Base-by-base conservation (phyloP, 768 basidiomycete genomes). In the Amanita phalloides region DNA sequence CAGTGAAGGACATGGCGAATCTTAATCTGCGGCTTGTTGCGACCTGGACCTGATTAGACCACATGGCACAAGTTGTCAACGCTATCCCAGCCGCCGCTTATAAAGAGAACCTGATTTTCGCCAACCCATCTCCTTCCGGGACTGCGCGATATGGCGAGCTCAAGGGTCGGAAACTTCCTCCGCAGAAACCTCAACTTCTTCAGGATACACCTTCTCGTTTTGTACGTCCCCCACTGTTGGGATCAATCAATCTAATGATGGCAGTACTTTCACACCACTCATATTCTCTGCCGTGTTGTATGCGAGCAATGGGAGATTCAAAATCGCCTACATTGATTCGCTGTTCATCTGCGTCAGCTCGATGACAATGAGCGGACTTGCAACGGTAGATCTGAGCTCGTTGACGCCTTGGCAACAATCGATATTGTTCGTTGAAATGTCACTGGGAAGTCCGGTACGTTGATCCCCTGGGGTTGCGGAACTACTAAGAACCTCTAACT, bases 261-360 rank as follows among this genome's bases (percentile, higher is more conserved):
- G n/a, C 60, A 90, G 86, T 59, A 84, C 79, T 5, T 76, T 90
- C 61, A 81, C 81, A 0, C 93, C 94, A 2, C 72, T 96, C 56
- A 68, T 93, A 49, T 78, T 80, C 56, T 87, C 89, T 17, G 81
- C 68, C 35, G 81, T 97, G 48, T 79, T 96, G 60, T 96, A 88
- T 60, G 90, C 81, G 23, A 78, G 77, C 66, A 92, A 92, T 72
- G 90, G 86, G 39, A 66, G 69, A 44, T 78, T 77, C 59, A 81
- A 76, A 42, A 76, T 92, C 35, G 59, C 77, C 17, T 93, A 87
- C 64, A 72, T 90, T 62, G 90, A 93, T 61, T 75, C 80, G 4
- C 74, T 92, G 32, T 93, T 81, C 72, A 79, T 78, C 64, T 86
- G 79, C 53, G 78, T 88, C 60, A 86, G 81, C 64, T 79, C 86